Evolutionary conservation across 768 basidiomycete genomes (phyloP), one percentile per base, ranked within the genome.

Genomic region (Dioszegia aurantiaca): DNA sequence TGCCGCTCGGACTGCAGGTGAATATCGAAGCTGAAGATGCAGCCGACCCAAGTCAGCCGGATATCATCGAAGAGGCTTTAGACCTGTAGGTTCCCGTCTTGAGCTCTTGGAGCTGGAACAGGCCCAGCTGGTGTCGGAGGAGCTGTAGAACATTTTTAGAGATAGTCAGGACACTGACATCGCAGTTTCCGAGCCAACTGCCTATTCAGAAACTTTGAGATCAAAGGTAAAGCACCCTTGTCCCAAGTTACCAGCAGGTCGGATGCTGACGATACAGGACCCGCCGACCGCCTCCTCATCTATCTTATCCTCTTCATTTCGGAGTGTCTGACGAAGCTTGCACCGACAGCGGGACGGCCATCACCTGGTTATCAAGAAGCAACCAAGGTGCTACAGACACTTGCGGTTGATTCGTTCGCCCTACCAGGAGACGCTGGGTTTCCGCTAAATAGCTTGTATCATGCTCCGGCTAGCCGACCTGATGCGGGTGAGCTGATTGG

Each of bases 161-260:
- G 26, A 10, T 24, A 44, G 30, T 23, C 30, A 11, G 9, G 9
- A 1, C 23, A 41, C 62, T 39, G 14, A 42, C 53, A 28, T 3
- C 33, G 48, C 46, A 70, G 72, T 60, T 99, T 99, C 80, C 88
- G 95, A 55, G 93, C 94, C 72, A 99, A 99, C 79, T 95, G 93
- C 36, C 87, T 99, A 60, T 99, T 99, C 80, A 87, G 95, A 72
- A 98, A 98, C 80, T 99, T 98, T 70, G 95, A 99, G 81, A 98
- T 99, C 84, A 94, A 97, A 77, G 93, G 75, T 69, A 26, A 41
- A 14, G 14, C 24, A 10, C 11, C 46, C 3, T 27, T 36, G 55
- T 27, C 46, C 17, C 28, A 17, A 26, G 14, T 6, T 6, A 26
- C 10, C 37, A 8, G 43, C 8, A 53, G 51, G 6, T 21, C 24